Evolutionary conservation across 2,329 filamentous ascomycete species (phyloP), one percentile per base, ranked within the genome.

Genomic region (Fusarium vanettenii): DNA sequence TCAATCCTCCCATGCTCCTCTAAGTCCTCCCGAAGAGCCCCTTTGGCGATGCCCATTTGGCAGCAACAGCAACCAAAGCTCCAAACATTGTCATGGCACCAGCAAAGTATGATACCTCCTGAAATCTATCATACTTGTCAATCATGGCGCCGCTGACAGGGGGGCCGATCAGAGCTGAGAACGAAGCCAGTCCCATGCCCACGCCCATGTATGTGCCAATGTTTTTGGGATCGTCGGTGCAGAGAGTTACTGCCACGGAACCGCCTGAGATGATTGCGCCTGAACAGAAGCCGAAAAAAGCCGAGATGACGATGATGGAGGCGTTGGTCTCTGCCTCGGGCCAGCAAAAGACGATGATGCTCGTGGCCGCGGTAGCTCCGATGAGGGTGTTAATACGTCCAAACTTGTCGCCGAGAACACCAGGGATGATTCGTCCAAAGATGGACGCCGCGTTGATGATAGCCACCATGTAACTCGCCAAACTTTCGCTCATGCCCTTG

Each of bases 401-500:
- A 57, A 84, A 84, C 69, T 87, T 87, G 74, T 92, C 90, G 0
- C 88, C 90, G 43, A 92, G 76, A 45, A 90, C 82, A 20, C 90
- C 90, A 0, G 91, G 90, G 6, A 89, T 81, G 61, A 92, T 85
- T 41, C 90, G 88, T 3, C 90, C 90, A 50, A 89, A 85, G 1
- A 87, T 86, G 1, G 89, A 91, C 10, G 90, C 88, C 0, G 86
- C 89, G 78, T 94, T 94, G 76, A 94, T 85, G 74, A 94, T 90
- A 3, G 92, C 87, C 9, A 94, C 83, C 41, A 93, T 86, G 79
- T 93, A 94, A 75, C 91, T 92, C 1, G 90, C 89, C 1, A 93
- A 82, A 2, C 87, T 84, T 6, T 84, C 82, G 2, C 89, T 86
- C 73, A 93, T 88, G 3, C 86, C 84, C 2, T 83, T 82, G 0